Evolutionary conservation across 352 stramenopile genomes (phyloP).

Genomic region (Saprolegnia parasitica): DNA sequence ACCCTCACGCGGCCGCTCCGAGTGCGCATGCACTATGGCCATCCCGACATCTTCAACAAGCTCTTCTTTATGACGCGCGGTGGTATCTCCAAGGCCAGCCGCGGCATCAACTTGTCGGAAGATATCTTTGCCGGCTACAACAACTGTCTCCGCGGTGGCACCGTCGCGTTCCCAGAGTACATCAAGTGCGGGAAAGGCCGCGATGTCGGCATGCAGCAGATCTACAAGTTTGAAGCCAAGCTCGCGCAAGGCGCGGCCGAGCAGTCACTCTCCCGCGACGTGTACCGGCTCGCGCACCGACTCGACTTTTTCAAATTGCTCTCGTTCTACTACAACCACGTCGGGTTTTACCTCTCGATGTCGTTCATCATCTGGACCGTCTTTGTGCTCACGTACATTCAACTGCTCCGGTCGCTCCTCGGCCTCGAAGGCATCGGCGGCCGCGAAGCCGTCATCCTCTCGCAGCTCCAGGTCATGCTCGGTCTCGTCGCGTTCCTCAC

Average conservation of each 20-base stretch:
- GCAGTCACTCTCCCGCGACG: constrained; percentile 97
- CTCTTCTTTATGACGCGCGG: constrained; percentile 98
- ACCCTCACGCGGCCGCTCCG: constrained; percentile 94
- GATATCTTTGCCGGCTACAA: constrained; percentile 99
- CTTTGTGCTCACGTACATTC: constrained; percentile 96
- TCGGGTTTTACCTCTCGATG: constrained; percentile 98
- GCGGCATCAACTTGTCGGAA: constrained; percentile 99
- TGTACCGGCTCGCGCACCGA: constrained; percentile 95
- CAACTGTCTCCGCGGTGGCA: constrained; percentile 93
- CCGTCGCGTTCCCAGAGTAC: constrained; percentile 98
- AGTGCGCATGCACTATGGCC: constrained; percentile 97
- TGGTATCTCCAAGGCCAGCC: constrained; percentile 98
- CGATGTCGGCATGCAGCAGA: constrained; percentile 99
- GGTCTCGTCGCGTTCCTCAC: constrained; percentile 96
- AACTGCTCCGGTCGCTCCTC: constrained; percentile 90
- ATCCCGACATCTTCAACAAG: constrained; percentile 99
- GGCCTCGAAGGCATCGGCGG: constrained; percentile 90
- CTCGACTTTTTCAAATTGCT: constrained; percentile 98
- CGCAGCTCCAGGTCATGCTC: constrained; percentile 94
- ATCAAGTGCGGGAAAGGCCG: constrained; percentile 98
- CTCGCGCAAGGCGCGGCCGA: constrained; percentile 96
- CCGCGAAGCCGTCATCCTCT: constrained; percentile 90
- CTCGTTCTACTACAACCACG: constrained; percentile 99
- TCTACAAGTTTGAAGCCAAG: constrained; percentile 99
- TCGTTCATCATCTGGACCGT: constrained; percentile 98